These are phyloP conservation scores for Dioscorea dumetorum DNA, from an alignment of 106 monocot species.

Conservation along the genomic window DNA sequence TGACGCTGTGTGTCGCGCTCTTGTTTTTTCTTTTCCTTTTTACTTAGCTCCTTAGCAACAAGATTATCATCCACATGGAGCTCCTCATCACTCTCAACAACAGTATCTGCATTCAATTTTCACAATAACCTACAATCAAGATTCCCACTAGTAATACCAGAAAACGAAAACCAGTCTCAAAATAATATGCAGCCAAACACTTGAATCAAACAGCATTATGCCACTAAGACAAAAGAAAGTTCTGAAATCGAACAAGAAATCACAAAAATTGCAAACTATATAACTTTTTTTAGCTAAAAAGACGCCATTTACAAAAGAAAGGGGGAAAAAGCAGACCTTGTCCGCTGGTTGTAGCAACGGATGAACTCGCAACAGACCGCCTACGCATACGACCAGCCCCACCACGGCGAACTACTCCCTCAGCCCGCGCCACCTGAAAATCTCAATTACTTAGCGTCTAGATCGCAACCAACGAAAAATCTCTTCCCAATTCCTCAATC, in stretches of 20 bases:
- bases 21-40: conserved; percentile 87
- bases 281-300: no score
- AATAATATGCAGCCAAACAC: no score
- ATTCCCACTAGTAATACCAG: background rate
- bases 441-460: background rate
- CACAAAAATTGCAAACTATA: no score
- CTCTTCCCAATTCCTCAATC: background rate
- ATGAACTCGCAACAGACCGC: conserved; percentile 50
- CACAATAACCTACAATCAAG: background rate
- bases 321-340: conserved; percentile 29
- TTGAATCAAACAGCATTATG: no score
- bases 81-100: conserved; percentile 73
- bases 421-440: conserved; percentile 24
- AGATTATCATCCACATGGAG: conserved; percentile 32
- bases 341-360: conserved; percentile 32
- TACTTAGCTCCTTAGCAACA: conserved; percentile 54
- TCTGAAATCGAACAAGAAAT: no score
- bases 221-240: no score
- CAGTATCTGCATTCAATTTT: conserved; percentile 19
- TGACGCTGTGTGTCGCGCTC: conserved; percentile 84
- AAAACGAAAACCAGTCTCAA: no score
- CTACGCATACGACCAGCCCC: conserved; percentile 61
- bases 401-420: conserved; percentile 44
- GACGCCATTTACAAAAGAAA: background rate
- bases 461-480: no score